Conservation (phyloP, 148 eudicot species). For the Arbutus unedo region DNA sequence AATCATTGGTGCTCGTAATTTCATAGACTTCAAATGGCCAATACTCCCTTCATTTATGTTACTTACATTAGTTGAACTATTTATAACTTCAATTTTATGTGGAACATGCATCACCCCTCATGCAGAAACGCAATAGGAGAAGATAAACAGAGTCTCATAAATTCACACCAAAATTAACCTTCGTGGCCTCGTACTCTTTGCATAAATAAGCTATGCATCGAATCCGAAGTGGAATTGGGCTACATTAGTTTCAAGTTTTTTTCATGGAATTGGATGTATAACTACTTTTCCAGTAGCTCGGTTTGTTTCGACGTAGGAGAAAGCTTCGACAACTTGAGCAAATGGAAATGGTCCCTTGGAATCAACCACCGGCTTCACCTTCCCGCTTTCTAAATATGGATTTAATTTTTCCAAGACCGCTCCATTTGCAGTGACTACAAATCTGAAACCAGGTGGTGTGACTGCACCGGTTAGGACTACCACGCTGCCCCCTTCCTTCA, state of each 20-base stretch:
- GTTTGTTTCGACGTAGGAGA: slow-evolving; percentile 73
- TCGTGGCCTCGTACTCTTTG: not conserved
- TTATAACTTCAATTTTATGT: too few relatives aligned
- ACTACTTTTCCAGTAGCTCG: slow-evolving; percentile 91
- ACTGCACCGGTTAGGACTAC: slow-evolving; percentile 81
- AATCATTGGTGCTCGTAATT: too few relatives aligned
- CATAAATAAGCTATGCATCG: not conserved
- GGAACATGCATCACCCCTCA: too few relatives aligned
- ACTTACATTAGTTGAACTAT: too few relatives aligned
- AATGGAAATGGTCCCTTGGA: slow-evolving; percentile 83
- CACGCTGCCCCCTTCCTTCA: slow-evolving; percentile 87
- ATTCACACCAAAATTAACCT: not conserved
- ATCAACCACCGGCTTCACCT: slow-evolving; percentile 73
- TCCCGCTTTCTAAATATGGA: slow-evolving; percentile 71
- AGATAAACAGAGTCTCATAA: not conserved
- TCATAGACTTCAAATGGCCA: too few relatives aligned
- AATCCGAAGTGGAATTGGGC: not conserved
- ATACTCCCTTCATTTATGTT: not conserved
- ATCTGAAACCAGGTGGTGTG: slow-evolving; percentile 82
- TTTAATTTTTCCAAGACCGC: slow-evolving; percentile 69
- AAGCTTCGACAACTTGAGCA: slow-evolving; percentile 72
- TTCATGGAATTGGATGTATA: slow-evolving; percentile 72
- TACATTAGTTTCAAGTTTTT: not conserved
- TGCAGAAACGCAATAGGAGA: too few relatives aligned
- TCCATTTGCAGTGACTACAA: slow-evolving; percentile 79